Percentiles rank a stretch among this genome's conserved stretches.
phyloP scores from a whole-genome alignment of 75 land plant species.

The Isoetes taiwanensis region DNA sequence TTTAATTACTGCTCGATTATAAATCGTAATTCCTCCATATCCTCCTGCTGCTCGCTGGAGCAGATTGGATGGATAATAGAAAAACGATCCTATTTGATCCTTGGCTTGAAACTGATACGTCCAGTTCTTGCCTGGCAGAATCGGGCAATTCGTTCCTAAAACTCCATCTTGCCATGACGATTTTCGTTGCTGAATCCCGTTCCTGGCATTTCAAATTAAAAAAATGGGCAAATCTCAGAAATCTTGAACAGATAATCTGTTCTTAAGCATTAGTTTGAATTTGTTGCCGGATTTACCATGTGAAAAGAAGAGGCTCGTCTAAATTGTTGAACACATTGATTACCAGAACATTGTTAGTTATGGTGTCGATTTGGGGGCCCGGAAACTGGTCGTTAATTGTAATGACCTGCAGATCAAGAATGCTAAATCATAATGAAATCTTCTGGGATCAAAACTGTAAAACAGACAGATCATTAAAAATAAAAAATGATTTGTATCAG shows the following conservation, averaged over 20 bases:
- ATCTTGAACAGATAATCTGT: neutral
- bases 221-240: neutral
- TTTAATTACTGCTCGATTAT: slow-evolving; percentile 39
- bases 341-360: slow-evolving; percentile 60
- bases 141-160: slow-evolving; percentile 76
- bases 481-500: neutral
- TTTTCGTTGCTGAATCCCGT: slow-evolving; percentile 53
- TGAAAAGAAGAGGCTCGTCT: slow-evolving; percentile 67
- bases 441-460: neutral
- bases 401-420: slow-evolving; percentile 47
- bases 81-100: slow-evolving; percentile 87
- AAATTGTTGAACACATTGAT: slow-evolving; percentile 62
- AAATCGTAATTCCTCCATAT: slow-evolving; percentile 52
- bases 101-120: slow-evolving; percentile 77
- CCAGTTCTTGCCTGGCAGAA: slow-evolving; percentile 68
- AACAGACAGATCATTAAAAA: neutral
- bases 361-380: slow-evolving; percentile 65
- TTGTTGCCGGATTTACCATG: slow-evolving; percentile 49
- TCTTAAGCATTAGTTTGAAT: no score
- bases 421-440: neutral
- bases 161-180: slow-evolving; percentile 90
- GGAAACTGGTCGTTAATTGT: slow-evolving; percentile 77
- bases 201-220: slow-evolving; percentile 31
- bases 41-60: slow-evolving; percentile 79
- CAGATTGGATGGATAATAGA: slow-evolving; percentile 59